Base-by-base conservation (phyloP, 257 asterid species). In the Gentiana dahurica region DNA sequence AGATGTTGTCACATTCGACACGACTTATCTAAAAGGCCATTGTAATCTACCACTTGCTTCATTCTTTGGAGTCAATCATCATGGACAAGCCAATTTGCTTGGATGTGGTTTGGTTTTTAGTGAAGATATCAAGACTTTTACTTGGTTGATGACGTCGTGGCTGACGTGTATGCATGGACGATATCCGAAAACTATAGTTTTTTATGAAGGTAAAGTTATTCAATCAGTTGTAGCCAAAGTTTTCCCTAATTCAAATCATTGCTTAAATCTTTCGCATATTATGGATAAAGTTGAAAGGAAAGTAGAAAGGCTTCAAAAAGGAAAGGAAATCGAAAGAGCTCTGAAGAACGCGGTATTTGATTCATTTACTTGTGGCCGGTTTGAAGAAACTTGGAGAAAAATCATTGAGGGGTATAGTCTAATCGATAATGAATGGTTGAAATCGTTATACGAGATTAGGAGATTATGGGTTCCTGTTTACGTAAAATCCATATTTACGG, bases 131-230 rank as follows among this genome's bases (percentile, higher is more conserved):
- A 63, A 73, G 11, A 60, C 75, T 51, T 70, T 67, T 59, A 12
- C 51, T 41, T 80, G 87, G 81, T 60, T 77, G 54, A 58, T 80
- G 76, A 67, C 59, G 57, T 69, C 80, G n/a, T 77, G 84, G 87
- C 78, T 80, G 57, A 70, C 74, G 68, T 74, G 81, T 57, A 71
- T 80, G 57, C 36, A 64, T 53, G 75, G 74, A 9, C 56, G 12
- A 49, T 47, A 54, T 68, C 80, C 82, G 36, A 73, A 61, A 66
- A 74, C 64, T 36, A 63, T 80, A 53, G 75, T 77, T 44, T 70
- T 77, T 12, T 71, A 71, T 62, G 63, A 70, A 12, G 60, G 66
- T 11, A 66, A 41, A 51, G 62, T 69, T 11, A 41, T 71, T 36
- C 33, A 37, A 38, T 73, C 65, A 60, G 80, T 74, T 41, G n/a